Percentiles rank a stretch among this genome's conserved stretches.
Evolutionary conservation across 2,329 filamentous ascomycete genomes (phyloP).

Genomic region (Torrubiellomyces zombiae): DNA sequence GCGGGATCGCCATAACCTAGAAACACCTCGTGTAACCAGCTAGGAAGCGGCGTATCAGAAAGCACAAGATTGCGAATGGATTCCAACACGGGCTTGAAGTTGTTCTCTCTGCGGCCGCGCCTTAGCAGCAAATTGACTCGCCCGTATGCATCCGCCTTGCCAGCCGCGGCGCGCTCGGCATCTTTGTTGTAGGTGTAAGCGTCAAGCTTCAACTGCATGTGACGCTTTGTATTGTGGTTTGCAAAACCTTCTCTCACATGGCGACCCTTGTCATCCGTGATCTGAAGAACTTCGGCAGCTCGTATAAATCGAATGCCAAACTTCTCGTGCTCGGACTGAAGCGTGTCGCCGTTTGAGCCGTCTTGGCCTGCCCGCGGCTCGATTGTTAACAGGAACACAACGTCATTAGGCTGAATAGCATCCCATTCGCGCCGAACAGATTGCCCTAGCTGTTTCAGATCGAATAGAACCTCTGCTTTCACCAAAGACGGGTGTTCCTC

Average conservation of each 20-base stretch:
- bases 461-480: slow-evolving; percentile 69
- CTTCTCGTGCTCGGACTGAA: slow-evolving; percentile 34
- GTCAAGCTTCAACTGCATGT: slow-evolving; percentile 70
- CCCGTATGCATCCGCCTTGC: slow-evolving; percentile 67
- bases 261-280: slow-evolving; percentile 72
- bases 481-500: slow-evolving; percentile 70
- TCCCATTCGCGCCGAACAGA: slow-evolving; percentile 80
- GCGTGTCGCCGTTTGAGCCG: slow-evolving; percentile 33
- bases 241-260: slow-evolving; percentile 44
- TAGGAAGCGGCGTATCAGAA: slow-evolving; percentile 69
- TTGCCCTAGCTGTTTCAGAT: slow-evolving; percentile 64
- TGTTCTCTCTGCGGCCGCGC: slow-evolving; percentile 78
- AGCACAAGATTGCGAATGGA: slow-evolving; percentile 77
- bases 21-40: slow-evolving; percentile 93
- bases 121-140: slow-evolving; percentile 74
- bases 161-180: slow-evolving; percentile 44
- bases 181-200: slow-evolving; percentile 62
- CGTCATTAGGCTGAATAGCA: slow-evolving; percentile 67
- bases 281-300: slow-evolving; percentile 69
- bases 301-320: slow-evolving; percentile 56
- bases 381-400: slow-evolving; percentile 72
- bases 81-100: slow-evolving; percentile 86
- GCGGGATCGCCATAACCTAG: slow-evolving; percentile 91
- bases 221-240: slow-evolving; percentile 50
- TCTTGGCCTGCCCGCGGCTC: slow-evolving; percentile 39